These are phyloP conservation scores for Kurtzmaniella natalensis DNA, from an alignment of 1,139 yeast species.

Conservation along the genomic window DNA sequence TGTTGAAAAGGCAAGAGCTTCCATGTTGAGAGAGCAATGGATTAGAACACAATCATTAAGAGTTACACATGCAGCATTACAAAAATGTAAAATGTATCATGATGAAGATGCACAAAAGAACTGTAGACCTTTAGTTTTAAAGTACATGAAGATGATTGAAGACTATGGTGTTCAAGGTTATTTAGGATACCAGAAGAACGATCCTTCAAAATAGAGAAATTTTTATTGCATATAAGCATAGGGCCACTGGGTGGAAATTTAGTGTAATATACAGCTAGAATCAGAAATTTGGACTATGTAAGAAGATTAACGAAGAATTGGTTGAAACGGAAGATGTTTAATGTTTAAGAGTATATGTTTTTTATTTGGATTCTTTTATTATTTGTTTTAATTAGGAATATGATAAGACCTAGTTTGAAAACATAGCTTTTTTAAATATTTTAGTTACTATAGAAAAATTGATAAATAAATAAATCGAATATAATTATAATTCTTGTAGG, in stretches of 20 bases:
- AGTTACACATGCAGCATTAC: slow-evolving; percentile 69
- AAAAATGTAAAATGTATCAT: slow-evolving; percentile 72
- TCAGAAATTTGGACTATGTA: no score
- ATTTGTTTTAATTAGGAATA: no score
- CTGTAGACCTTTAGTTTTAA: slow-evolving; percentile 58
- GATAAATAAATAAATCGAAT: no score
- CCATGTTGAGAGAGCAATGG: slow-evolving; percentile 79
- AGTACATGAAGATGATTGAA: slow-evolving; percentile 75
- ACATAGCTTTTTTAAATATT: no score
- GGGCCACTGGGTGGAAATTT: slow-evolving; percentile 8
- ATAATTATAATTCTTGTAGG: no score
- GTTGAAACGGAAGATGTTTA: no score
- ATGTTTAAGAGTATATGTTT: no score
- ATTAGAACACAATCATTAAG: slow-evolving; percentile 66
- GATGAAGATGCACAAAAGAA: slow-evolving; percentile 74
- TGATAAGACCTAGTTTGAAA: no score
- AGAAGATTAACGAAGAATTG: no score
- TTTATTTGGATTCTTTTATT: no score
- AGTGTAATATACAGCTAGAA: slow-evolving; percentile 9
- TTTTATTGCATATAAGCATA: slow-evolving; percentile 5
- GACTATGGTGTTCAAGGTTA: slow-evolving; percentile 64
- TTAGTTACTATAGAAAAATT: no score
- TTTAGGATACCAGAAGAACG: slow-evolving; percentile 81
- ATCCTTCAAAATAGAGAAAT: slow-evolving; percentile 66
- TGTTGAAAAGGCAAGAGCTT: slow-evolving; percentile 68